Evolutionary conservation across 371 early-diverging fungal species (phyloP).

Genomic region (Dipsacomyces acuminosporus): DNA sequence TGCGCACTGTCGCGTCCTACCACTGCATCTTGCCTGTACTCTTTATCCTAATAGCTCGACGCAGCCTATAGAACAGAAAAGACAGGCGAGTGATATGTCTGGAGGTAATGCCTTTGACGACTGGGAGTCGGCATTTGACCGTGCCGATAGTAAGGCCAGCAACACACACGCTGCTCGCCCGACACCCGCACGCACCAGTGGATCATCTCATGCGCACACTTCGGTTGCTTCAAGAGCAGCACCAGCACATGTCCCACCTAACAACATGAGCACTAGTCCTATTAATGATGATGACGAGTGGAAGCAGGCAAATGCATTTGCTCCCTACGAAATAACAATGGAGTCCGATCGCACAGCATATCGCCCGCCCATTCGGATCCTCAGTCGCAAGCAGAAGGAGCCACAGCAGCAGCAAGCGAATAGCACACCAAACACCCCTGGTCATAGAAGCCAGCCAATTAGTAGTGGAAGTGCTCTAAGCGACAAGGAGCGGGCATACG

Average conservation of each 20-base stretch:
- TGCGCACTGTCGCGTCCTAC: too few species aligned
- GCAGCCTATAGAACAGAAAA: neutral
- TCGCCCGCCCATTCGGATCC: neutral
- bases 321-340: neutral
- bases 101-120: neutral
- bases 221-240: neutral
- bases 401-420: conserved; percentile 1
- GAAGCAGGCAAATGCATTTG: conserved; percentile 1
- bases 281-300: neutral
- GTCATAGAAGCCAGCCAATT: neutral
- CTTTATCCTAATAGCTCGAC: too few species aligned
- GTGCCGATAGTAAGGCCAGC: neutral
- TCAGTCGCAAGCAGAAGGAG: neutral
- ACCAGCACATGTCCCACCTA: neutral
- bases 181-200: neutral
- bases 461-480: neutral
- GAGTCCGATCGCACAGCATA: neutral
- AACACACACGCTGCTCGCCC: too few species aligned
- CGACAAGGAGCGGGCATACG: conserved; percentile 11
- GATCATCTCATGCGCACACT: neutral
- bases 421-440: neutral
- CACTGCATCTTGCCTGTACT: too few species aligned
- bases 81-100: neutral
- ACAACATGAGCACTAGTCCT: neutral
- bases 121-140: conserved; percentile 4